A percentile compares a stretch with the other conserved stretches of the same genome.
Conservation (phyloP, 768 basidiomycete species). For the Solioccasus polychromus region DNA sequence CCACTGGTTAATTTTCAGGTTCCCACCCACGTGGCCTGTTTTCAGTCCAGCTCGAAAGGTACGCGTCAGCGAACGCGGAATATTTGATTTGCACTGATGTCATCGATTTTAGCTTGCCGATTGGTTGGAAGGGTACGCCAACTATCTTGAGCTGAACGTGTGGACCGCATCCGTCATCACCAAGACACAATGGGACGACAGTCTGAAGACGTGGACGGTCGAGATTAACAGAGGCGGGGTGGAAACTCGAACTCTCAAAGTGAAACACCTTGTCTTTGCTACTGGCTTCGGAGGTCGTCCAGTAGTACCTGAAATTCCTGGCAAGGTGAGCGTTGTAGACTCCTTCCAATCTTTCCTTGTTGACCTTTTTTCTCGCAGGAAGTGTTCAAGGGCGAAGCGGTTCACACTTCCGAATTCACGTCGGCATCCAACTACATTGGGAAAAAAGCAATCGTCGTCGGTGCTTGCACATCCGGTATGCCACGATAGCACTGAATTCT, state of each 20-base stretch:
- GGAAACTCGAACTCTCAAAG: constrained; percentile 34
- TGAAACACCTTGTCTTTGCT: constrained; percentile 55
- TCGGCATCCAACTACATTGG: constrained; percentile 48
- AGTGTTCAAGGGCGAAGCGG: constrained; percentile 48
- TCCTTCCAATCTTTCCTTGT: no score
- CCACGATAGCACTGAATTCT: no score
- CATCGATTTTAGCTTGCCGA: constrained; percentile 49
- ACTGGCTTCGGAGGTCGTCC: constrained; percentile 50
- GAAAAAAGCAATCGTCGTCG: constrained; percentile 67
- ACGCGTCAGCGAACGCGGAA: background rate
- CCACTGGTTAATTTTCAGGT: constrained; percentile 31
- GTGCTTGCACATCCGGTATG: constrained; percentile 65
- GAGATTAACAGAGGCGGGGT: constrained; percentile 34
- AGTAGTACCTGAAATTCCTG: constrained; percentile 43
- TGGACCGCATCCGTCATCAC: constrained; percentile 53
- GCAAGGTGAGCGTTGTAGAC: constrained; percentile 40
- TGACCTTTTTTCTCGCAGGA: no score
- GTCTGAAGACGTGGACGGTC: constrained; percentile 46
- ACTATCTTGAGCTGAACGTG: constrained; percentile 56
- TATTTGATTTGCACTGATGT: background rate
- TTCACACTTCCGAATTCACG: constrained; percentile 54
- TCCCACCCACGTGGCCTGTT: constrained; percentile 54
- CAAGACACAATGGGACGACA: constrained; percentile 37
- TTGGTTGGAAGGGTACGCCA: constrained; percentile 64
- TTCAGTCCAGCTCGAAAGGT: constrained; percentile 52